Conservation (phyloP, 2,329 filamentous ascomycete genomes). For the Fusarium hainanense region DNA sequence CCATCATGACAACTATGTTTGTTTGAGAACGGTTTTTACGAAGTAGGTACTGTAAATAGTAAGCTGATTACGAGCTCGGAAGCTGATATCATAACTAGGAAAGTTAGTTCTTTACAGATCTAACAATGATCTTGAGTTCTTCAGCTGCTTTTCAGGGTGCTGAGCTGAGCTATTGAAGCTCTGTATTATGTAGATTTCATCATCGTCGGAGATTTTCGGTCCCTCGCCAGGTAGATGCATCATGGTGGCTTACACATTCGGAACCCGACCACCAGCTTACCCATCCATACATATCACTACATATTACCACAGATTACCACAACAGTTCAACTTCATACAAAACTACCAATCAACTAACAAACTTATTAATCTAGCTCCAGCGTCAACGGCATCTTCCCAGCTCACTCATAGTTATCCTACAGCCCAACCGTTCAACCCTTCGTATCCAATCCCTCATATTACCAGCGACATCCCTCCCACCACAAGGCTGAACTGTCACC, state of each 20-base stretch:
- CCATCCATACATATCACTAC: background rate
- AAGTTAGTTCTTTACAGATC: background rate
- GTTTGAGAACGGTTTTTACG: background rate
- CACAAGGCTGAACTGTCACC: conserved; percentile 21
- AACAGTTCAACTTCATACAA: background rate
- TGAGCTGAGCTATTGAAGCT: background rate
- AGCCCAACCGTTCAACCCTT: background rate
- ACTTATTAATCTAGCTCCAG: background rate
- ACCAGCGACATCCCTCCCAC: conserved; percentile 4
- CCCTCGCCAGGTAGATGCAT: background rate
- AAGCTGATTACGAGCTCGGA: background rate
- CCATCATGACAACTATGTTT: background rate
- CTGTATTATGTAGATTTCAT: background rate
- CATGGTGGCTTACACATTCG: conserved; percentile 20
- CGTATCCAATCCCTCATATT: background rate
- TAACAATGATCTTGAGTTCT: background rate
- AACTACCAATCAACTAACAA: background rate
- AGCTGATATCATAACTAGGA: background rate
- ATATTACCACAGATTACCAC: background rate
- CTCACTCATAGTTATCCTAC: background rate
- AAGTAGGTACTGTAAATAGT: background rate
- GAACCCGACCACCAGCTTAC: conserved; percentile 28
- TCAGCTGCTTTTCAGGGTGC: background rate
- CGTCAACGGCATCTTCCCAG: background rate
- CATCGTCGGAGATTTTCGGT: background rate